Conservation (phyloP, 371 early-diverging fungal species). For the Capillidium heterosporum region DNA sequence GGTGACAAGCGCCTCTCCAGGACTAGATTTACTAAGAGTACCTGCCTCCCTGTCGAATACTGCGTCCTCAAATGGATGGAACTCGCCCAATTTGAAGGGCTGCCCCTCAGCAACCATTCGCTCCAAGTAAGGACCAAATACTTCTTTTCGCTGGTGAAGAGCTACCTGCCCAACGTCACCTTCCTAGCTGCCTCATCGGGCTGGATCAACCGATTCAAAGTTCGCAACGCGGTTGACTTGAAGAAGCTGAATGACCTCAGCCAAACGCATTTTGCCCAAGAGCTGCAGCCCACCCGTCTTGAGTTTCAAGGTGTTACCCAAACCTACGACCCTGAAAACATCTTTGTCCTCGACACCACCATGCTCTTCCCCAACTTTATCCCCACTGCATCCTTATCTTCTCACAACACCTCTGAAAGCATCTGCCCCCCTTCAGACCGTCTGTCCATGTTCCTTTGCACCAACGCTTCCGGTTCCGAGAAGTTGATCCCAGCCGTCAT, state of each 20-base stretch:
- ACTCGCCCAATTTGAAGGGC: background rate
- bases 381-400: background rate
- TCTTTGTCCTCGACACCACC: background rate
- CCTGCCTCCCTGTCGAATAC: background rate
- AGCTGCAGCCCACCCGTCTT: background rate
- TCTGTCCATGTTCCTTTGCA: background rate
- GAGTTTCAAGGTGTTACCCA: background rate
- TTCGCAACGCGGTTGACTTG: background rate
- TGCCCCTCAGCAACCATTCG: background rate
- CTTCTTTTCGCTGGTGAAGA: conserved; percentile 1
- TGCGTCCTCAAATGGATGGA: conserved; percentile 1
- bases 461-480: background rate
- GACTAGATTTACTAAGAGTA: background rate
- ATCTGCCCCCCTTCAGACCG: background rate
- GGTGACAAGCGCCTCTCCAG: background rate
- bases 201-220: background rate
- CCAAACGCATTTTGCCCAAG: background rate
- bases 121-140: background rate
- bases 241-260: background rate
- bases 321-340: background rate
- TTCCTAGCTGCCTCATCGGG: background rate
- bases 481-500: background rate
- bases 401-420: no score
- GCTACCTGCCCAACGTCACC: background rate
- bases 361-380: background rate